Conservation (phyloP, 345 rosid species). For the Salix brachista region DNA sequence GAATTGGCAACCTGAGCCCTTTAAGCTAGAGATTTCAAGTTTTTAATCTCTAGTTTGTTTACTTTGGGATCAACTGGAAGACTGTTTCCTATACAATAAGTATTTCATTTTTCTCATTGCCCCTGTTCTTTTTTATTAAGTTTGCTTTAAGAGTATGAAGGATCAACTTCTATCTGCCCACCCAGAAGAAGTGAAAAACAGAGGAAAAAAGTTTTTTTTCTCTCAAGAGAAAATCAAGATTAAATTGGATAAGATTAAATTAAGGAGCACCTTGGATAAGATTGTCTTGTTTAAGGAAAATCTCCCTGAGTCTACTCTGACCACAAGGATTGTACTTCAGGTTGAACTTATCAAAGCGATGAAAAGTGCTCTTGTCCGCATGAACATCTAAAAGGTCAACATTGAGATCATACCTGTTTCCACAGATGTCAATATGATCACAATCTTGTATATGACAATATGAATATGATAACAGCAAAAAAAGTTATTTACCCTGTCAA, state of each 20-base stretch:
- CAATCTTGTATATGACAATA: not conserved
- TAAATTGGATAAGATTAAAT: not conserved
- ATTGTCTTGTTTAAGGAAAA: conserved; percentile 98
- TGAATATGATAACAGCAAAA: not conserved
- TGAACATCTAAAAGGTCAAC: conserved; percentile 99
- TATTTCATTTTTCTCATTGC: not conserved
- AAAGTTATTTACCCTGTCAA: conserved; percentile 64
- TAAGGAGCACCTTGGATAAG: conserved; percentile 77
- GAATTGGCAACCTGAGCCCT: not conserved
- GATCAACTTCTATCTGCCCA: not conserved
- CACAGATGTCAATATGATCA: conserved; percentile 8
- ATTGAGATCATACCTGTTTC: conserved; percentile 79
- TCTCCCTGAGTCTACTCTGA: conserved; percentile 98
- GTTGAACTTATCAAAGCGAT: conserved; percentile 98
- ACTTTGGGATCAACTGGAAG: not conserved
- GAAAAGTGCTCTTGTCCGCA: conserved; percentile 99
- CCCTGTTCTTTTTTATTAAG: not conserved
- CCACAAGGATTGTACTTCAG: conserved; percentile 99
- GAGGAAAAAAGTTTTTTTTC: not conserved
- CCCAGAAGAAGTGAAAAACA: not conserved
- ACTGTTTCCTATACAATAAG: not conserved
- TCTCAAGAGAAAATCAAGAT: not conserved
- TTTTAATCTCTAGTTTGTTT: not conserved
- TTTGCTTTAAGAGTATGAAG: not conserved
- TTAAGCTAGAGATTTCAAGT: not conserved